phyloP scores from a whole-genome alignment of 75 land plant species.

The Larix kaempferi region DNA sequence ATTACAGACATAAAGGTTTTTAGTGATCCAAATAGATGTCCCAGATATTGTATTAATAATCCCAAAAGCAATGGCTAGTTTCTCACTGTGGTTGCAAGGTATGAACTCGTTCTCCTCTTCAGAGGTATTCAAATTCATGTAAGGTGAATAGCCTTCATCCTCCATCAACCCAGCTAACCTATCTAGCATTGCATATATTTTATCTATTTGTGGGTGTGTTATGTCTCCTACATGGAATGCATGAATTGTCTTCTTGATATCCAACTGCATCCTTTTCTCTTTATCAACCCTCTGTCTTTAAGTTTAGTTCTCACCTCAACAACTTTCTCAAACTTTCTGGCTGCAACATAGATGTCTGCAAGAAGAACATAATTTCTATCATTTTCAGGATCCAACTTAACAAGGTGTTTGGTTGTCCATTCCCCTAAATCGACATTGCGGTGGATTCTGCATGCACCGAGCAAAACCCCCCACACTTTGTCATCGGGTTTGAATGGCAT shows the following conservation, averaged over 20 bases:
- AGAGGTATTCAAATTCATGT: neutral
- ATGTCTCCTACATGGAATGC: conserved; percentile 22
- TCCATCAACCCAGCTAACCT: neutral
- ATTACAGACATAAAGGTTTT: conserved; percentile 9
- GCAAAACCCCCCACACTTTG: conserved; percentile 28
- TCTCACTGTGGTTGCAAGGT: conserved; percentile 12
- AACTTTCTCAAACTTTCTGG: conserved; percentile 30
- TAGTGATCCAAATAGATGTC: conserved; percentile 9
- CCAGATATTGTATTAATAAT: conserved; percentile 10
- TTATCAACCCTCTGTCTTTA: conserved; percentile 14
- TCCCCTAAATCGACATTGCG: conserved; percentile 16
- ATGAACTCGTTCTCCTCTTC: neutral
- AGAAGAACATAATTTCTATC: conserved; percentile 38
- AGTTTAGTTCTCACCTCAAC: conserved; percentile 21
- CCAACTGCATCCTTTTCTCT: conserved; percentile 31
- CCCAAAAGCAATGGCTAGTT: conserved; percentile 13
- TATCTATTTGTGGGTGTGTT: conserved; percentile 21
- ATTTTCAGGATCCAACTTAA: conserved; percentile 21
- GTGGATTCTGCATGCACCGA: conserved; percentile 29
- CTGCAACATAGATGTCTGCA: conserved; percentile 34
- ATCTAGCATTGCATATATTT: conserved; percentile 10
- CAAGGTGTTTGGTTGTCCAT: conserved; percentile 11
- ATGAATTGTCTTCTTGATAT: conserved; percentile 24
- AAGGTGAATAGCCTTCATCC: neutral
- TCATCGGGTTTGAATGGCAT: conserved; percentile 34